Evolutionary conservation across 208 protist species (phyloP), one percentile per base, ranked within the genome.

Genomic region (Acanthamoeba castellanii): DNA sequence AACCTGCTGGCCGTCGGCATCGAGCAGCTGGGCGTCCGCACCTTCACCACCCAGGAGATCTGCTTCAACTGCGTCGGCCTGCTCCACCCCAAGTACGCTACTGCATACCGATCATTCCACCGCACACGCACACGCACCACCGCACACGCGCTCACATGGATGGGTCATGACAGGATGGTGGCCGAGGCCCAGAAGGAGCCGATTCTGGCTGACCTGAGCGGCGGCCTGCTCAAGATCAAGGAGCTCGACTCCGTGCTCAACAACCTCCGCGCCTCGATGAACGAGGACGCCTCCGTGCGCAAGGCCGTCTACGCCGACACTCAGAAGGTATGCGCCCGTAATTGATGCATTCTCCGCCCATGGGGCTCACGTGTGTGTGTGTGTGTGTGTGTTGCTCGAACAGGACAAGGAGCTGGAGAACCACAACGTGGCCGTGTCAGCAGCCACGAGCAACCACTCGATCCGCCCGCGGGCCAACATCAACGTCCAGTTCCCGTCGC

Each of bases 31-130:
- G 97, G 97, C 74, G 76, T 92, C 13, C 96, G 97, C 34, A 98
- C 97, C 25, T 98, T 98, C 85, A 95, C 93, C 34, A 97, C 96
- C 18, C 47, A 57, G 47, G 97, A 98, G 95, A 98, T 98, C 96
- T 95, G 96, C 37, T 96, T 97, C 90, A 97, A 97, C 93, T 57
- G 98, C 7, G 34, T 97, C 30, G 96, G 70, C 50, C 90, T 98
- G 25, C 34, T 98, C 59, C 96, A 97, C 70, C 96, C 95, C 22
- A 76, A 88, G 81, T 88, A 88, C 32, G 32, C 14, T 8, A 22
- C 22, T 45, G n/a, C n/a, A 22, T 20, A 45, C 66, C 66, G 32
- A n/a, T 0, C 59, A n/a, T n/a, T 66, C 59, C 25, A n/a, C 4
- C 4, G 27, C 6, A 30, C 18, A 20, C 16, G 16, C 66, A 72